Conservation (phyloP, 352 stramenopile genomes). For the Phytophthora constricta region DNA sequence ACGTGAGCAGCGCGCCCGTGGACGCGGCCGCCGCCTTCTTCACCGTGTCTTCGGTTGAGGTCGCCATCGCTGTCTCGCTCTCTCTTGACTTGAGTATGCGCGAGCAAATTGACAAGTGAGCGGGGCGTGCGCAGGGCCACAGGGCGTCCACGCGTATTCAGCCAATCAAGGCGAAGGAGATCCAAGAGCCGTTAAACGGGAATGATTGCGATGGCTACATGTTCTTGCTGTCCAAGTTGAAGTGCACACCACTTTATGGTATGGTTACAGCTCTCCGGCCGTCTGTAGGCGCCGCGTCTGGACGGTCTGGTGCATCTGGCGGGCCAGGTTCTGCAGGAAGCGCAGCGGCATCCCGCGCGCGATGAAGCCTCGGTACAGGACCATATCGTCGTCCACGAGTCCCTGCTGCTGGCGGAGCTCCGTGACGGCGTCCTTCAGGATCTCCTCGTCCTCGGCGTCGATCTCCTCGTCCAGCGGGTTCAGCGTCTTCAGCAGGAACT, state of each 20-base stretch:
- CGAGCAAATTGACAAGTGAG: constrained; percentile 21
- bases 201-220: constrained; percentile 2
- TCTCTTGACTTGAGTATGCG: constrained; percentile 6
- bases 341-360: constrained; percentile 58
- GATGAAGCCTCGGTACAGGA: constrained; percentile 62
- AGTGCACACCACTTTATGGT: neutral
- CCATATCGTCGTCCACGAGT: constrained; percentile 48
- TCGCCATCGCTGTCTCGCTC: no score
- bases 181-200: no score
- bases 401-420: constrained; percentile 54
- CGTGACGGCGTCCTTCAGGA: constrained; percentile 40
- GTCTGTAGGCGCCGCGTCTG: constrained; percentile 39
- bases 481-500: constrained; percentile 63
- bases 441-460: constrained; percentile 44
- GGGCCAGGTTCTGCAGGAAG: constrained; percentile 50
- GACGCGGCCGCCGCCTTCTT: constrained; percentile 82
- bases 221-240: neutral
- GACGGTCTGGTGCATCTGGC: constrained; percentile 54
- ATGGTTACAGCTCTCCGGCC: constrained; percentile 30
- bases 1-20: constrained; percentile 73
- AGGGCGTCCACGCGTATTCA: constrained; percentile 13
- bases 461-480: constrained; percentile 64
- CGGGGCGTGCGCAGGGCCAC: neutral
- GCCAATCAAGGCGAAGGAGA: constrained; percentile 32
- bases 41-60: constrained; percentile 45